Base-by-base conservation (phyloP, 345 rosid genomes). In the Euclidium syriacum region DNA sequence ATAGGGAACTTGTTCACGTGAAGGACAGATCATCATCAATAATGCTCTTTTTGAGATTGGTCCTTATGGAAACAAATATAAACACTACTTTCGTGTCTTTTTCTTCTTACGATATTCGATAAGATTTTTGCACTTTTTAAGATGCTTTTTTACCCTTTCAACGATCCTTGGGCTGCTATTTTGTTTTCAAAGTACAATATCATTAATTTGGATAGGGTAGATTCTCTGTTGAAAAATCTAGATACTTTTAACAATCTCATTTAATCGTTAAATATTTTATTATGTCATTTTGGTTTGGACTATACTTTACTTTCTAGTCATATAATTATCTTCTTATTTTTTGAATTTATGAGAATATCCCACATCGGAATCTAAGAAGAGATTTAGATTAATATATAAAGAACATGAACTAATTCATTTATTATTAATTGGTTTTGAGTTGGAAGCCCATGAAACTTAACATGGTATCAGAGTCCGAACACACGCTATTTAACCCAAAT, bases 1-100 rank as follows among this genome's bases (percentile, higher is more conserved):
- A 59, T 59, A 44, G 46, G 17, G 60, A 68, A 51, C 17, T 51
- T 50, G 29, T 58, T 58, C 72, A 68, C 67, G 67, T 59, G 73
- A 51, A 42, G 73, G 73, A 59, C 61, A 68, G 39, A 32, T 25
- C 35, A 3, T 32, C 44, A 51, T 50, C 66, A 51, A 32, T 58
- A 41, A 22, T 58, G 59, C 1, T 3, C 2, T 5, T 30, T 58
- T 58, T 18, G n/a, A 40, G 46, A 39, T 51, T 40, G 72, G 72
- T 50, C 65, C 14, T 18, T 6, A 6, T 16, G 24, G 33, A 48
- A 48, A 19, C 5, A 43, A 19, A 18, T n/a, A 29, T 20, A 19
- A 41, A 58, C 51, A 58, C 27, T 12, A 29, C 3, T 18, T 52
- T 40, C 38, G 12, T 68, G 73, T 68, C 66, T 32, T 59, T 32